A percentile compares a stretch with the other conserved stretches of the same genome.
These are phyloP conservation scores for Fusarium sp. DNA, from an alignment of 2,329 filamentous ascomycete genomes.

Conservation along the genomic window DNA sequence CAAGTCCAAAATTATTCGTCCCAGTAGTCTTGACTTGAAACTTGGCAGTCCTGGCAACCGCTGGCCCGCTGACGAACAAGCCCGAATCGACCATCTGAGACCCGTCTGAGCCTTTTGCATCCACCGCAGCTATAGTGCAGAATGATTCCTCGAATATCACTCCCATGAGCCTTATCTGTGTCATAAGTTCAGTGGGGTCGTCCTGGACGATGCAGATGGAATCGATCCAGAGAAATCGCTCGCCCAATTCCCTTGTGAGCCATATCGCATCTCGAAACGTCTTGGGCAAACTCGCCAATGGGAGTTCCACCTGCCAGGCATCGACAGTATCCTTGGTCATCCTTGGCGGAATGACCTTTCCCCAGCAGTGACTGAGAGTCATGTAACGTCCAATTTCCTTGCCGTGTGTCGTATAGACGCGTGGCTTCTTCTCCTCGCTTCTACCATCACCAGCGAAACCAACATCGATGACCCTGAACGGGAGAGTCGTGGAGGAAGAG, in stretches of 20 bases:
- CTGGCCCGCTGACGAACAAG: not conserved
- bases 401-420: not conserved
- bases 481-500: not conserved
- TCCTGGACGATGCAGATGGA: not conserved
- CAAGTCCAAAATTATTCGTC: not conserved
- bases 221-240: not conserved
- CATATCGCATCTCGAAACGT: not conserved
- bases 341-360: not conserved
- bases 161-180: not conserved
- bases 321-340: not conserved
- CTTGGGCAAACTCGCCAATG: not conserved
- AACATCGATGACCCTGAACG: not conserved
- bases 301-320: not conserved
- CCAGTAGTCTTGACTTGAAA: not conserved
- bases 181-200: not conserved
- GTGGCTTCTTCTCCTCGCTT: not conserved
- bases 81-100: not conserved
- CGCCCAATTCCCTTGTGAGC: not conserved
- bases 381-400: not conserved
- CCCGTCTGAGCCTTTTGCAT: not conserved
- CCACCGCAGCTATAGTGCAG: not conserved
- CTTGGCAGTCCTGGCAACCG: not conserved
- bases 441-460: not conserved
- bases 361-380: not conserved
- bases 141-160: not conserved